Evolutionary conservation across 257 asterid genomes (phyloP).

Genomic region (Perilla frutescens): DNA sequence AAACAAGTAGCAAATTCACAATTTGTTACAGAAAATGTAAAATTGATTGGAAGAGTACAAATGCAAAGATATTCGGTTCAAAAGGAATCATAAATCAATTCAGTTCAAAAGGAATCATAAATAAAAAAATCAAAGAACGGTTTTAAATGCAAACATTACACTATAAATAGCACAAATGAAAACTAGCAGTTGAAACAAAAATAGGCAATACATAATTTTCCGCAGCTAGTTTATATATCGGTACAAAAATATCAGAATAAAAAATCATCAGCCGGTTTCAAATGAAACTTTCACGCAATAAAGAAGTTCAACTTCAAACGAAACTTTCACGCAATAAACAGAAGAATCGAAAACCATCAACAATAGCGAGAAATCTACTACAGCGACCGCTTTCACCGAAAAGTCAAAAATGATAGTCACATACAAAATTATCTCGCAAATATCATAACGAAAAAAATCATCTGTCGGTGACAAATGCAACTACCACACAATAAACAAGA

Average conservation of each 20-base stretch:
- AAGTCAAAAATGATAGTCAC: background rate
- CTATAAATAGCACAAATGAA: background rate
- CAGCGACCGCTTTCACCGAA: background rate
- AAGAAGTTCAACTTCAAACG: too few relatives aligned
- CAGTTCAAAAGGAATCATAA: background rate
- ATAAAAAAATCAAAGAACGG: background rate
- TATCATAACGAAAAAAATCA: background rate
- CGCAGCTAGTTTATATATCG: constrained; percentile 94
- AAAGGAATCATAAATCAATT: too few relatives aligned
- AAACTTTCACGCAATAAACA: background rate
- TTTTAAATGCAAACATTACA: background rate
- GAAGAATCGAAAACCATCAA: background rate
- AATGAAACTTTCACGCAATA: too few relatives aligned
- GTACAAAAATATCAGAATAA: too few relatives aligned
- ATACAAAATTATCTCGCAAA: background rate
- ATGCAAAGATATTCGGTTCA: background rate
- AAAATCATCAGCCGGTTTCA: background rate
- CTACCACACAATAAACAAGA: background rate
- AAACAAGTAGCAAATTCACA: background rate
- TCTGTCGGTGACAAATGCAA: background rate
- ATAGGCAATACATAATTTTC: constrained; percentile 39
- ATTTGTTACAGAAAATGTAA: background rate
- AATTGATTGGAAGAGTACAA: background rate
- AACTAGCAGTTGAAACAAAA: background rate
- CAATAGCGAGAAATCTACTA: background rate